Conservation (phyloP, 176 grass and related monocot species). For the Chrysopogon serrulatus region DNA sequence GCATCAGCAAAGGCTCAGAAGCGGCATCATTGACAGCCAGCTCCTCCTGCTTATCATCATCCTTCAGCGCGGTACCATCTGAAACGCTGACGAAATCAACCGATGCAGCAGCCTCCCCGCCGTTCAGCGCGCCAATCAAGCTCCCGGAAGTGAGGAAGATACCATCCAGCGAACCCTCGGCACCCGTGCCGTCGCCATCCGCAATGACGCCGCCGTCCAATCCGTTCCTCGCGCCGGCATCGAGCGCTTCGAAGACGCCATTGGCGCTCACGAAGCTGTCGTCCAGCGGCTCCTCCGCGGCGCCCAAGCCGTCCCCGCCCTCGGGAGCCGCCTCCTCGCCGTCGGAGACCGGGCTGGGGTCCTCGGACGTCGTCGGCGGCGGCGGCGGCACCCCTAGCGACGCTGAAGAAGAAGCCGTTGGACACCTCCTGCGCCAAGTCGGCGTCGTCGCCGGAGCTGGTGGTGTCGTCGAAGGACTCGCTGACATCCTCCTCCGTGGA, state of each 20-base stretch:
- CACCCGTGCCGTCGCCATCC: background rate
- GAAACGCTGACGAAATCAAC: background rate
- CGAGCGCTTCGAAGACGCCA: background rate
- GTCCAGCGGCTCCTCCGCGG: background rate
- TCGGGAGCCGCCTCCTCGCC: background rate
- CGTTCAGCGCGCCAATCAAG: background rate
- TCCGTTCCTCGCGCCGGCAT: background rate
- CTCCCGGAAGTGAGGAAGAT: slow-evolving; percentile 26
- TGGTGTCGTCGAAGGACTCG: slow-evolving; percentile 25
- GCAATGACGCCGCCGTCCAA: slow-evolving; percentile 6
- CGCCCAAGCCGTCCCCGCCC: slow-evolving; percentile 1
- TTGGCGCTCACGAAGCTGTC: background rate
- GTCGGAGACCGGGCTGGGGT: background rate
- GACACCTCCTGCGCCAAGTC: slow-evolving; percentile 30
- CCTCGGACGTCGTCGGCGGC: background rate
- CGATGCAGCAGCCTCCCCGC: background rate
- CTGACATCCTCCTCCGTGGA: background rate
- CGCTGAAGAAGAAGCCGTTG: slow-evolving; percentile 42
- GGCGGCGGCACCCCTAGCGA: slow-evolving; percentile 39
- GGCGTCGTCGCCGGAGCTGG: slow-evolving; percentile 24
- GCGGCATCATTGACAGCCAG: background rate
- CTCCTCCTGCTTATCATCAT: background rate
- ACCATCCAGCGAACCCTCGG: slow-evolving; percentile 15
- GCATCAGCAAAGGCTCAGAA: background rate
- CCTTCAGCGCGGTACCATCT: background rate